Base-by-base conservation (phyloP, 2,329 filamentous ascomycete species). In the Allantophomopsis cytisporea region DNA sequence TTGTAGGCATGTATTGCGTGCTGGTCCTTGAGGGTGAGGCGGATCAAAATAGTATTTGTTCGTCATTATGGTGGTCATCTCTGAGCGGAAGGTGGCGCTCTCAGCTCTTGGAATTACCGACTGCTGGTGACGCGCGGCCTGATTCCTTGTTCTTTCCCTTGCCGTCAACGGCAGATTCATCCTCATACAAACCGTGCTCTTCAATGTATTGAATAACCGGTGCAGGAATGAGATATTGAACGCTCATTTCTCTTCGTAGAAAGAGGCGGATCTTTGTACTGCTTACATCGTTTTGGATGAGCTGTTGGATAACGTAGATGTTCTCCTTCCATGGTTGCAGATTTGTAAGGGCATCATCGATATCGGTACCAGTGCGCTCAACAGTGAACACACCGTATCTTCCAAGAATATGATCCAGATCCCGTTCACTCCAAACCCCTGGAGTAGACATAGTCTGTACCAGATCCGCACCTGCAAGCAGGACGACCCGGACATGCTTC, bases 251-350 rank as follows among this genome's bases (percentile, higher is more conserved):
- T 52, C 82, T 72, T 53, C 82, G 75, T 28, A 88, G 59, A 54
- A 93, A 84, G 3, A 93, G 65, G 33, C 88, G 76, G 44, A 94
- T 88, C 63, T 94, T 78, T 11, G 75, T 80, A 45, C 80, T 87
- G 52, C 80, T 86, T 43, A 91, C 80, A 50, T 91, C 83, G 58
- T 89, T 89, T 47, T 84, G 78, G 37, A 94, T 88, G 38, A 94
- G 73, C 59, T 94, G 85, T 41, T 84, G 82, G 46, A 94, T 89
- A 39, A 94, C 82, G 54, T 85, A 80, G 41, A 54, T 78, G 50
- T 91, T 88, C 49, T 85, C 74, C 52, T 83, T 78, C 75, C 82
- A 94, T 44, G 77, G 73, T 54, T 84, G 79, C 37, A 94, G 65
- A 30, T 75, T 80, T 13, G 81, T 78, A 36, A 94, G 68, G 2